Percentiles rank a stretch among this genome's conserved stretches.
Evolutionary conservation across 305 asterid genomes (phyloP).

Genomic region (Solanum hybrid): DNA sequence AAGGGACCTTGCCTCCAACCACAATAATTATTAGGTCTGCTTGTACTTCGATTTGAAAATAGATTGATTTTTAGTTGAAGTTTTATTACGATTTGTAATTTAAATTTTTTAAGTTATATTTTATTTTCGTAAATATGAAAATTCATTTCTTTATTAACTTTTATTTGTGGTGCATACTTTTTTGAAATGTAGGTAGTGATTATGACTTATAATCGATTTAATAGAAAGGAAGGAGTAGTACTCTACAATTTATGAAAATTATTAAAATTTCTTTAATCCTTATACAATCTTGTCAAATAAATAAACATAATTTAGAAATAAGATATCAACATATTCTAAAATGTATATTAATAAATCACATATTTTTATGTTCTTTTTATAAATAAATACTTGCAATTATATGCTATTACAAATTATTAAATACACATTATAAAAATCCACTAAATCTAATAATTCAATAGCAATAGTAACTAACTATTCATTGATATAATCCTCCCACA

Average conservation of each 20-base stretch:
- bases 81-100: not conserved
- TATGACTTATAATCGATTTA: too few species aligned
- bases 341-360: not conserved
- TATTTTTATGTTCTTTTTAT: not conserved
- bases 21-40: not conserved
- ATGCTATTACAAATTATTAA: not conserved
- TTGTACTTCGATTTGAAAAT: not conserved
- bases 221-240: not conserved
- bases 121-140: not conserved
- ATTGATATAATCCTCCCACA: not conserved
- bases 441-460: not conserved
- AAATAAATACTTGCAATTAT: not conserved
- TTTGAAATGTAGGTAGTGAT: not conserved
- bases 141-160: not conserved
- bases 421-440: not conserved
- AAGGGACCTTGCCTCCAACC: constrained; percentile 20
- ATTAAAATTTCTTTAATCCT: not conserved
- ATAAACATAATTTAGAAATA: not conserved
- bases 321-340: not conserved
- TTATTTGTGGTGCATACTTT: not conserved
- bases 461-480: not conserved
- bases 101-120: not conserved
- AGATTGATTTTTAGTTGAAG: not conserved
- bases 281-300: not conserved
- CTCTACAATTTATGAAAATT: too few species aligned